phyloP scores from a whole-genome alignment of 345 rosid genomes.

The Moricandia arvensis region DNA sequence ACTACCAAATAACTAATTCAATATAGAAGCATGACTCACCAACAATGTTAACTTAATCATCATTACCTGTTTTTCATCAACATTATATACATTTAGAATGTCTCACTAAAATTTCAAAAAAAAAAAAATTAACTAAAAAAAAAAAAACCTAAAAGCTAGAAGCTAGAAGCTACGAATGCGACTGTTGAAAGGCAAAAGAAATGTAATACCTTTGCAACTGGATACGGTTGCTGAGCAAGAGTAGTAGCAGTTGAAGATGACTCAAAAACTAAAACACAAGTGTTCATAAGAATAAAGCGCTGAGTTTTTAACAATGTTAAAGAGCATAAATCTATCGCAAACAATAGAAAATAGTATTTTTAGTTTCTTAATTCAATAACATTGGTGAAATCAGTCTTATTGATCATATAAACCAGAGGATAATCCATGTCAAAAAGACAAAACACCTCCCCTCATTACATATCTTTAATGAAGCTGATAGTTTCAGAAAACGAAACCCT shows the following conservation, averaged over 20 bases:
- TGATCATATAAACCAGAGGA: neutral
- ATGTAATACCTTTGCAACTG: slow-evolving; percentile 54
- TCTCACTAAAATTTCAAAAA: neutral
- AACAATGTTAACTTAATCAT: slow-evolving; percentile 43
- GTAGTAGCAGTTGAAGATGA: slow-evolving; percentile 46
- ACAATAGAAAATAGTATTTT: neutral
- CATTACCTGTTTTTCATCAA: slow-evolving; percentile 54
- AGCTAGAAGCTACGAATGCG: neutral
- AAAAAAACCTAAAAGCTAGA: neutral
- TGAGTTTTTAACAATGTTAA: neutral
- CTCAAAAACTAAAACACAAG: slow-evolving; percentile 51
- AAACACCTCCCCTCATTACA: neutral
- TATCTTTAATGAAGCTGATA: neutral
- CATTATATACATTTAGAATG: neutral
- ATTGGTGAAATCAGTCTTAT: neutral
- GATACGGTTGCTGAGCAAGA: slow-evolving; percentile 77
- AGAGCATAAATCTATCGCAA: neutral
- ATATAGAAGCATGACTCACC: neutral
- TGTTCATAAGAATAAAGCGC: neutral
- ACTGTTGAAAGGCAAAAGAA: neutral
- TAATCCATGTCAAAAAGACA: neutral
- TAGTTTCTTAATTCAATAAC: neutral
- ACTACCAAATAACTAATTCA: neutral
- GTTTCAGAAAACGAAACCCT: neutral
- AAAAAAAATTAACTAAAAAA: neutral